A percentile compares a stretch with the other conserved stretches of the same genome.
Conservation (phyloP, 2,329 filamentous ascomycete genomes). For the Cadophora malorum region DNA sequence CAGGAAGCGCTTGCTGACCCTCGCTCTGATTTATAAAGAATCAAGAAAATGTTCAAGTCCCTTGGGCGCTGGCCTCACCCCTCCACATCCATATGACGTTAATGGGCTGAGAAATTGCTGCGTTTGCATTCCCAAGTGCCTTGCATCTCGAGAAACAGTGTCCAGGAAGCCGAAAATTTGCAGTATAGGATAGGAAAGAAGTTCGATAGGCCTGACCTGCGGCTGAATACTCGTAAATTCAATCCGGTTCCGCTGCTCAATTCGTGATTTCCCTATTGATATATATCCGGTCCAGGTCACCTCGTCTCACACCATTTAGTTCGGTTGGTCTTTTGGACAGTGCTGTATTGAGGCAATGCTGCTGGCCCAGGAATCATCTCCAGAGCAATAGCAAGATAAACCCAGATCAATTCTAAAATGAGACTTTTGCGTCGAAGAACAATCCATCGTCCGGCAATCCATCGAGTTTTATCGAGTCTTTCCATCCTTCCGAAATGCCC, state of each 20-base stretch:
- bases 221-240: background rate
- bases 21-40: background rate
- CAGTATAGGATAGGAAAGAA: background rate
- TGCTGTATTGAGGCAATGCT: conserved; percentile 7
- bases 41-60: background rate
- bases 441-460: conserved; percentile 33
- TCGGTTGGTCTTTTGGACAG: conserved; percentile 12
- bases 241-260: background rate
- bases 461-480: conserved; percentile 29
- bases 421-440: conserved; percentile 22
- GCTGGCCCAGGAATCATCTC: background rate
- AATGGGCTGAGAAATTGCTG: background rate
- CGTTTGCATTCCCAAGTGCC: background rate
- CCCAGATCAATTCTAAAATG: conserved; percentile 23
- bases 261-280: background rate
- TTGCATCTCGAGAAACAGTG: background rate
- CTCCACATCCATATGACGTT: background rate
- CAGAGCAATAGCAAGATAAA: conserved; percentile 21
- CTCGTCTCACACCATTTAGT: background rate
- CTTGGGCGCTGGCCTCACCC: background rate
- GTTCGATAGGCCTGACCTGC: background rate
- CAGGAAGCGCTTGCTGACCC: background rate
- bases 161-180: background rate
- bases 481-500: conserved; percentile 30
- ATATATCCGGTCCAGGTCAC: background rate